Base-by-base conservation (phyloP, 495 filamentous ascomycete genomes). In the Hypoxylon lenormandii region DNA sequence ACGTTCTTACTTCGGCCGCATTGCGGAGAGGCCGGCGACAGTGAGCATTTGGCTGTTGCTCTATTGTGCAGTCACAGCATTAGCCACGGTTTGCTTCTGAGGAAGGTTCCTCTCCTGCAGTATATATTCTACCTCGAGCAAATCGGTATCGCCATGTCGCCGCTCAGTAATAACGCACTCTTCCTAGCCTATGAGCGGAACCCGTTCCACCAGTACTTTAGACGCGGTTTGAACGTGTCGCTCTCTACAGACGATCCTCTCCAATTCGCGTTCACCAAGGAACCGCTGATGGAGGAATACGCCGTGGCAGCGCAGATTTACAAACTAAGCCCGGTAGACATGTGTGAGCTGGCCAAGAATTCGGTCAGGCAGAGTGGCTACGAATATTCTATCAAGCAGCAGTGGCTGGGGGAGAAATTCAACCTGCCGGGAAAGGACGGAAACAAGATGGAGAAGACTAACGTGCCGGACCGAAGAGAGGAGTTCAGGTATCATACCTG, bases 131-230 rank as follows among this genome's bases (percentile, higher is more conserved):
- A 98, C 69, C 87, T 98, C 19, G 93, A 98, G 72, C 93, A 96
- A 74, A 97, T 98, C 65, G 95, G 95, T 57, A 95, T 98, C 73
- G 95, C 95, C 57, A 98, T 98, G 95, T 98, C 95, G 8, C 95
- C 95, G 22, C 87, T 98, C 28, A 97, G 92, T 76, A 98, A 98
- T 83, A 98, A 98, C 72, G 95, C 95, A 0, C 79, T 98, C 26
- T 98, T 98, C 80, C 82, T 98, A 38, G 94, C 95, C 16, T 98
- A 98, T 75, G 95, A 98, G 76, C 89, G 96, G 59, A 98, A 98
- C 73, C 95, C 95, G 0, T 98, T 96, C 78, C 85, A 93, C 54
- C 91, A 90, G 74, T 98, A 98, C 78, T 98, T 98, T 80, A 91
- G 90, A 74, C 88, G 94, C 37, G 95, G 95, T 1, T 79, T 98